These are phyloP conservation scores for Suillus ampliporus DNA, from an alignment of 768 basidiomycete species.

Conservation along the genomic window DNA sequence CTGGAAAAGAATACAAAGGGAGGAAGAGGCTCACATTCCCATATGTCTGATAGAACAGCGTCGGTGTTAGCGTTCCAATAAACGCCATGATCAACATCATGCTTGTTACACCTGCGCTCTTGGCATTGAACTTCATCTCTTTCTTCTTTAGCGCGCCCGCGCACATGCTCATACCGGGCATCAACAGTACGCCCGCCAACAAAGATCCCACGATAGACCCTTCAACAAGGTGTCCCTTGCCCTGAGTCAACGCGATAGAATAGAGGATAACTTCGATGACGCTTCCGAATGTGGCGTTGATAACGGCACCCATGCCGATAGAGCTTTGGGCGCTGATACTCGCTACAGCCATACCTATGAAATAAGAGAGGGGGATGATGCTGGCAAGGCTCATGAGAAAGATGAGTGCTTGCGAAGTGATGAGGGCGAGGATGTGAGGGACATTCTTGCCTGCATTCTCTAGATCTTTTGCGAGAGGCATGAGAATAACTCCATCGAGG, in stretches of 20 bases:
- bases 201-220: conserved; percentile 96
- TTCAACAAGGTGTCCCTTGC: conserved; percentile 94
- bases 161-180: conserved; percentile 98
- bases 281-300: conserved; percentile 99
- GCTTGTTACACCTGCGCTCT: conserved; percentile 97
- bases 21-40: conserved; percentile 77
- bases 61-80: conserved; percentile 93
- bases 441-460: conserved; percentile 59
- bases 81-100: conserved; percentile 99
- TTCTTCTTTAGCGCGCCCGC: conserved; percentile 88
- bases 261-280: conserved; percentile 97
- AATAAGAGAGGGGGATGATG: conserved; percentile 97
- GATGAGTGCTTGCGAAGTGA: conserved; percentile 79
- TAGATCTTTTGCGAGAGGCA: conserved; percentile 68
- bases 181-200: conserved; percentile 92
- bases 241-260: conserved; percentile 83
- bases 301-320: conserved; percentile 99
- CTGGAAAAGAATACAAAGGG: conserved; percentile 6
- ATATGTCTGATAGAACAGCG: conserved; percentile 97
- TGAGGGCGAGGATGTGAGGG: conserved; percentile 65
- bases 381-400: conserved; percentile 86
- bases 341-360: conserved; percentile 99
- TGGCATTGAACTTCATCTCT: conserved; percentile 99
- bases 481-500: conserved; percentile 86
- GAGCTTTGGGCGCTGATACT: conserved; percentile 98